These are phyloP conservation scores for Ustilago loliicola DNA, from an alignment of 1,284 basidiomycete genomes.

Conservation along the genomic window DNA sequence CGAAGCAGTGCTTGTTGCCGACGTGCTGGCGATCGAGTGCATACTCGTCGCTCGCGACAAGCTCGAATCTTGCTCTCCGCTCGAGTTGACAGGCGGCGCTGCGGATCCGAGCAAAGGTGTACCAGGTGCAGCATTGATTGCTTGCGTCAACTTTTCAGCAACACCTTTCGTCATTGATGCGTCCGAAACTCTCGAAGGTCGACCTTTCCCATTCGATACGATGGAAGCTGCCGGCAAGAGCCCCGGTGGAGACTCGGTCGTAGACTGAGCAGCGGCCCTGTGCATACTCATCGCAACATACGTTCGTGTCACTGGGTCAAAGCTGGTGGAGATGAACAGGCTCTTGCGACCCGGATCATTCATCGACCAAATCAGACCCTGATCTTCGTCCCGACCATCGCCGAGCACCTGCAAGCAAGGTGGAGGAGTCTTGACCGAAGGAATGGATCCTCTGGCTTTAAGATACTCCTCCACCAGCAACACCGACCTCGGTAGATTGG, in stretches of 20 bases:
- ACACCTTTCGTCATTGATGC: conserved; percentile 51
- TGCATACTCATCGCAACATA: conserved; percentile 42
- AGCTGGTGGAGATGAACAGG: conserved; percentile 49
- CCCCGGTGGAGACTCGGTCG: conserved; percentile 4
- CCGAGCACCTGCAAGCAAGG: conserved; percentile 61
- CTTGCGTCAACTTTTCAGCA: conserved; percentile 40
- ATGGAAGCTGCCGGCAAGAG: conserved; percentile 40
- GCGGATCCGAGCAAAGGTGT: conserved; percentile 31
- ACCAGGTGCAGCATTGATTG: conserved; percentile 39
- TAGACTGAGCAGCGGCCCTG: conserved; percentile 13
- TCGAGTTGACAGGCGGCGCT: conserved; percentile 34
- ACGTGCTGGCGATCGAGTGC: conserved; percentile 46
- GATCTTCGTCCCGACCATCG: conserved; percentile 65
- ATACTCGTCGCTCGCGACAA: conserved; percentile 55
- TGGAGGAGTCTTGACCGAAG: conserved; percentile 60
- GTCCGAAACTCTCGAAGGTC: conserved; percentile 43
- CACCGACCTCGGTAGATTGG: conserved; percentile 71
- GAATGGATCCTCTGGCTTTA: conserved; percentile 66
- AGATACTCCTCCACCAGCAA: conserved; percentile 67
- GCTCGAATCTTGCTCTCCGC: conserved; percentile 25
- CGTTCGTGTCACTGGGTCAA: conserved; percentile 37
- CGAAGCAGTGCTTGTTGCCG: conserved; percentile 27
- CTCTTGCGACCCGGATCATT: conserved; percentile 44
- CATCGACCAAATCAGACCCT: conserved; percentile 48
- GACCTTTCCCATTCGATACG: conserved; percentile 15